Evolutionary conservation across 176 grass and related monocot genomes (phyloP).

Genomic region (Secale cereale): DNA sequence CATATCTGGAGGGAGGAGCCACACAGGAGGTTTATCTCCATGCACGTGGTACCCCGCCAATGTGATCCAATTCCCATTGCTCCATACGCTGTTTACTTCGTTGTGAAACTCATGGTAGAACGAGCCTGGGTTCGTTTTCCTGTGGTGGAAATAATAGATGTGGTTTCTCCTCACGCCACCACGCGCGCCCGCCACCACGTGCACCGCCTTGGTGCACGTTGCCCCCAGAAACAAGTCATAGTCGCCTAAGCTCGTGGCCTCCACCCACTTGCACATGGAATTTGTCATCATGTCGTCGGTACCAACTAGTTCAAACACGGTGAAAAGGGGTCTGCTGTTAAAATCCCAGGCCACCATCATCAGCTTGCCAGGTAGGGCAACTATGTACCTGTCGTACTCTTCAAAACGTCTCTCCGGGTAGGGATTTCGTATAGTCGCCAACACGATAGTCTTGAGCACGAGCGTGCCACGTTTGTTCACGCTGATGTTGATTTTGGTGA

Average conservation of each 20-base stretch:
- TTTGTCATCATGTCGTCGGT: neutral
- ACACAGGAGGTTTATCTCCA: neutral
- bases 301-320: neutral
- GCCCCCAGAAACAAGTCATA: neutral
- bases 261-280: neutral
- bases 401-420: neutral
- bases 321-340: neutral
- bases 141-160: neutral
- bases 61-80: neutral
- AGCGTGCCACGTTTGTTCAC: neutral
- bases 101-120: neutral
- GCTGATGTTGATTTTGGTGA: neutral
- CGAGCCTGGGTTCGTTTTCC: neutral
- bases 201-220: neutral
- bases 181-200: no score
- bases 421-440: neutral
- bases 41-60: neutral
- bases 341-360: neutral
- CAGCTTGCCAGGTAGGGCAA: neutral
- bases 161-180: neutral
- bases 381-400: neutral
- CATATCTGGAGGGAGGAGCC: neutral
- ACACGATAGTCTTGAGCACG: neutral
- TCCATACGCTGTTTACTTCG: neutral
- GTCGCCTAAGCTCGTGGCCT: neutral